Percentiles rank a stretch among this genome's conserved stretches.
phyloP scores from a whole-genome alignment of 495 filamentous ascomycete genomes.

The Neurospora sublineolata region DNA sequence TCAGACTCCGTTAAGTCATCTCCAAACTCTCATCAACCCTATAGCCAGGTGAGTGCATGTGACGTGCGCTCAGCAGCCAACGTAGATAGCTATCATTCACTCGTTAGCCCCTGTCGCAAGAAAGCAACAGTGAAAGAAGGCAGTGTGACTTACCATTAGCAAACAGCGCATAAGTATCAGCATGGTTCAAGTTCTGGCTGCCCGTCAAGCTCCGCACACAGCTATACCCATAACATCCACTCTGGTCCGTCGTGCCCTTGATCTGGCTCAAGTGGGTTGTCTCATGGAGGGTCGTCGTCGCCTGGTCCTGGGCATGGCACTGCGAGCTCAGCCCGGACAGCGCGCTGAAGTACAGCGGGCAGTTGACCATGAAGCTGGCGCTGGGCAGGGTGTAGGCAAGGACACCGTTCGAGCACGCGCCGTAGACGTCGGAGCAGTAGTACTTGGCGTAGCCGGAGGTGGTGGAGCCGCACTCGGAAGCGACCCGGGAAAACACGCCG shows the following conservation, averaged over 20 bases:
- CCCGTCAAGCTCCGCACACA: conserved; percentile 33
- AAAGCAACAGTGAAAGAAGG: too few species aligned
- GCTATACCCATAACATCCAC: conserved; percentile 44
- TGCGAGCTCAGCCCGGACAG: conserved; percentile 30
- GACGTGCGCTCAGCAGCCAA: neutral
- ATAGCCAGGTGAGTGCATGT: neutral
- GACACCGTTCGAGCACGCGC: conserved; percentile 38
- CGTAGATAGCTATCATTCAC: neutral
- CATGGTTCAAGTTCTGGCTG: conserved; percentile 42
- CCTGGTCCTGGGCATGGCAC: conserved; percentile 50
- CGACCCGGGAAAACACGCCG: conserved; percentile 38
- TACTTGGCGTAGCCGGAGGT: conserved; percentile 32
- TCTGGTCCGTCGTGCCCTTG: conserved; percentile 44
- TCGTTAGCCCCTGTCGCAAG: neutral
- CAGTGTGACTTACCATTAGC: conserved; percentile 30
- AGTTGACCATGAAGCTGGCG: conserved; percentile 43
- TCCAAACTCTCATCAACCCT: neutral
- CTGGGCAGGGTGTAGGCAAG: conserved; percentile 47
- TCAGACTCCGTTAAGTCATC: neutral
- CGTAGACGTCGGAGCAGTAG: conserved; percentile 42
- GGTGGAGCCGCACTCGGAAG: conserved; percentile 35
- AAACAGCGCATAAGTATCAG: conserved; percentile 52
- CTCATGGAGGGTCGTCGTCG: conserved; percentile 51
- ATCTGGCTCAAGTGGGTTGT: conserved; percentile 48
- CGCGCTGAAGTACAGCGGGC: conserved; percentile 41